Conservation (phyloP, 805 yeast species). For the Ogataea philodendri region DNA sequence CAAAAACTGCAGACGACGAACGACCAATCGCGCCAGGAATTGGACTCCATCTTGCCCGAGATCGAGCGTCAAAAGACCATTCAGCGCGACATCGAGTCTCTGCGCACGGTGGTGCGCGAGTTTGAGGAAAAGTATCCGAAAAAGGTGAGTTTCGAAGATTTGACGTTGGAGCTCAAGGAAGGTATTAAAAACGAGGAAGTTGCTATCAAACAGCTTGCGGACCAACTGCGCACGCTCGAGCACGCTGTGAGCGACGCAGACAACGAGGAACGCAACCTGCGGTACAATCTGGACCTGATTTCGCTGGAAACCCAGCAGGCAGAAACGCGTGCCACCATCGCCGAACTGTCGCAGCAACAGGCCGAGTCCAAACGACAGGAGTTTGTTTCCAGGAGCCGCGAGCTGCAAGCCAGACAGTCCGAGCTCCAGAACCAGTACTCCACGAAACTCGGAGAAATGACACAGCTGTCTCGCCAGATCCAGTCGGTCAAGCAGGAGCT, state of each 20-base stretch:
- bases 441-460: slow-evolving; percentile 79
- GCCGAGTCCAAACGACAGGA: slow-evolving; percentile 58
- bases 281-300: slow-evolving; percentile 43
- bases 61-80: slow-evolving; percentile 38
- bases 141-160: slow-evolving; percentile 17
- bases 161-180: slow-evolving; percentile 13
- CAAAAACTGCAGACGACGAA: slow-evolving; percentile 8
- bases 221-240: slow-evolving; percentile 61
- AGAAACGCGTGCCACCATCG: slow-evolving; percentile 25
- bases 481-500: slow-evolving; percentile 56
- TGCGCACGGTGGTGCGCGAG: slow-evolving; percentile 44
- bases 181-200: slow-evolving; percentile 30
- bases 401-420: slow-evolving; percentile 51
- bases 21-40: slow-evolving; percentile 18
- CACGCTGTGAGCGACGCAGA: slow-evolving; percentile 50
- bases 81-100: slow-evolving; percentile 40
- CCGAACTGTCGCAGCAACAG: slow-evolving; percentile 38
- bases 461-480: slow-evolving; percentile 76
- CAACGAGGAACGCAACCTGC: slow-evolving; percentile 59
- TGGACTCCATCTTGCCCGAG: slow-evolving; percentile 18
- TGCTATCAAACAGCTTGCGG: slow-evolving; percentile 28
- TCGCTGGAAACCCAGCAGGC: slow-evolving; percentile 39
- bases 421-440: slow-evolving; percentile 62
- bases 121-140: slow-evolving; percentile 25
- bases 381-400: slow-evolving; percentile 56